Evolutionary conservation across 257 asterid species (phyloP).

Genomic region (Jacaranda mimosifolia): DNA sequence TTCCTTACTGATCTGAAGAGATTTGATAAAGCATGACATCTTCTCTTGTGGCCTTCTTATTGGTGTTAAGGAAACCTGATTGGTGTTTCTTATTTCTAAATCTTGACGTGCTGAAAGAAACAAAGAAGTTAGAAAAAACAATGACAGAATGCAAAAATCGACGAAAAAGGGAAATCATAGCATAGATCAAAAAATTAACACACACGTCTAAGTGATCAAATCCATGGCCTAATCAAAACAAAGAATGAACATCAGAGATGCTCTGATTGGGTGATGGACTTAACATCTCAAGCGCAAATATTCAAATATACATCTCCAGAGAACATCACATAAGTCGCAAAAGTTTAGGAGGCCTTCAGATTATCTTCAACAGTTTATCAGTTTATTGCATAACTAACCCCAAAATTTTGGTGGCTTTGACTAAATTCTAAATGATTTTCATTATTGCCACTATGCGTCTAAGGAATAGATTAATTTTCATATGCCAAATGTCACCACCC

Average conservation of each 20-base stretch:
- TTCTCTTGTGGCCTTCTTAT: constrained; percentile 3
- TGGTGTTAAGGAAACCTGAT: not conserved
- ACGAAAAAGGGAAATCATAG: not conserved
- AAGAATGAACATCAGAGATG: not conserved
- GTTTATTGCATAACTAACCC: not conserved
- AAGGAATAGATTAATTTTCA: not conserved
- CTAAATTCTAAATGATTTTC: not conserved
- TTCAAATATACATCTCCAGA: not conserved
- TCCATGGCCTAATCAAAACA: not conserved
- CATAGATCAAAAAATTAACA: not conserved
- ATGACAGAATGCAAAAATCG: not conserved
- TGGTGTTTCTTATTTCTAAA: not conserved
- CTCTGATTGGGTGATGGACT: not conserved
- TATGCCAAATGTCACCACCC: not conserved
- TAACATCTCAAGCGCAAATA: not conserved
- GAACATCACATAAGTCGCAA: not conserved
- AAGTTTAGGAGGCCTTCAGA: not conserved
- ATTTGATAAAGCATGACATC: not conserved
- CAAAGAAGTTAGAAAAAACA: not conserved
- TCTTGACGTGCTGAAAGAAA: constrained; percentile 17
- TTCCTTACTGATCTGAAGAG: not conserved
- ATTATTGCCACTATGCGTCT: not conserved
- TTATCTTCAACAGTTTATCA: not conserved
- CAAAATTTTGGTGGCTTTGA: not conserved
- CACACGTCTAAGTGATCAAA: not conserved